Evolutionary conservation across 208 protist genomes (phyloP).

Genomic region (Wallacemonas collosoma): DNA sequence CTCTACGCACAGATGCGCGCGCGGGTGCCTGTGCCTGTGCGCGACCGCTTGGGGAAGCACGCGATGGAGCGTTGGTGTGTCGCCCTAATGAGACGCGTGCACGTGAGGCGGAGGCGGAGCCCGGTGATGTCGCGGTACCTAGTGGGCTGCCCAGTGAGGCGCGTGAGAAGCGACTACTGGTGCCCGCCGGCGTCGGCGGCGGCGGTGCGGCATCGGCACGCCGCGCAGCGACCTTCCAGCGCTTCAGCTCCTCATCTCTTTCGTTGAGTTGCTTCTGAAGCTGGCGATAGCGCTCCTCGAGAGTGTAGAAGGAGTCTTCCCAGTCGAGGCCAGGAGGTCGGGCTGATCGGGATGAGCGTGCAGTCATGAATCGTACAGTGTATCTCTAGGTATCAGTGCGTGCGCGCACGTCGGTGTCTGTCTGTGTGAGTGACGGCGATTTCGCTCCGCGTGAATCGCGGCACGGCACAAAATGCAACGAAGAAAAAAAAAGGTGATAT

Average conservation of each 20-base stretch:
- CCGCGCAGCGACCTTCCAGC: constrained; percentile 66
- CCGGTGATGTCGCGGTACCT: not conserved
- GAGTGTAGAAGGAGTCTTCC: constrained; percentile 79
- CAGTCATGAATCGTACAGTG: not conserved
- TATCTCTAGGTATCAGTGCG: no score
- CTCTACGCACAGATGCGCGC: not conserved
- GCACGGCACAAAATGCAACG: no score
- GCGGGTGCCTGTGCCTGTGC: no score
- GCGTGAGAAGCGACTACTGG: not conserved
- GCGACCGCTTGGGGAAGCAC: not conserved
- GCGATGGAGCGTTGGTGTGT: not conserved
- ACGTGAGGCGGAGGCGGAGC: not conserved
- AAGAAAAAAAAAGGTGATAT: no score
- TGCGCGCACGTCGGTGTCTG: no score
- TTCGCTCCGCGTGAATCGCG: no score
- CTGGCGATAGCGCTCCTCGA: constrained; percentile 81
- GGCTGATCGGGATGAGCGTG: constrained; percentile 20
- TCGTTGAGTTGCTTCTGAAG: constrained; percentile 72
- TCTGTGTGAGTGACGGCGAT: no score
- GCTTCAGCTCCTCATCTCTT: constrained; percentile 76
- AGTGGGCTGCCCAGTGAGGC: not conserved
- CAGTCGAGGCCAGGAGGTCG: constrained; percentile 69
- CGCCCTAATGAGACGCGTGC: no score
- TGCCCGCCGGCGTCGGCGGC: constrained; percentile 1
- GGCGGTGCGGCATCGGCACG: not conserved